Evolutionary conservation across 2,329 filamentous ascomycete species (phyloP), one percentile per base, ranked within the genome.

Genomic region (Westerdykella sp.): DNA sequence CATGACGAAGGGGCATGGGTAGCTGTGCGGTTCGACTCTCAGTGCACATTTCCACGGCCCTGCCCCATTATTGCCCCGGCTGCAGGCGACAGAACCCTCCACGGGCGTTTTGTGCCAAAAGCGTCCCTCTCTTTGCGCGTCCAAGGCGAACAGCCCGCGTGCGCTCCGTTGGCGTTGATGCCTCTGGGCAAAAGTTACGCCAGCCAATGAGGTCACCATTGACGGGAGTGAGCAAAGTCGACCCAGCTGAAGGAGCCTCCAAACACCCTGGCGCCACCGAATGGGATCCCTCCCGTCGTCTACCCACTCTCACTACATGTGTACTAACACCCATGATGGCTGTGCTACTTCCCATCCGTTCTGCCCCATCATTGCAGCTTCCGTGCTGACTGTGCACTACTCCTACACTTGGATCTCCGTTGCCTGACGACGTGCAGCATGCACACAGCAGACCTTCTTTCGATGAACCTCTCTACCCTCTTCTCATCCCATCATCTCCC

Each of bases 311-410:
- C 47, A 51, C 48, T 48, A 48, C 47, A 46, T 43, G 47, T 51
- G 50, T 42, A 57, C 54, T 57, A 57, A 51, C 48, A 48, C 56
- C 51, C 51, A 56, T 53, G 51, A 62, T 57, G 61, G 62, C 62
- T 65, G 59, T 65, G 60, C 56, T 63, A 56, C 48, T 53, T 57
- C 51, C 46, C 47, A 50, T 56, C 42, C 48, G 50, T 35, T 35
- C 49, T 50, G 45, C 53, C 60, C 56, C 56, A 54, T 50, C 57
- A 49, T 51, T 54, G 53, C 51, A 55, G 37, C 46, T 45, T 46
- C 54, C 53, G 41, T 47, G 63, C 63, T 64, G 54, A 66, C 60
- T 63, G 55, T 59, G 56, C 54, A 60, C 53, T 50, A 50, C 57
- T 56, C 56, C 55, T 58, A 57, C 56, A 58, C 49, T 54, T 53